Percentiles rank a stretch among this genome's conserved stretches.
Conservation (phyloP, 2,329 filamentous ascomycete genomes). For the Calonectria ilicicola region DNA sequence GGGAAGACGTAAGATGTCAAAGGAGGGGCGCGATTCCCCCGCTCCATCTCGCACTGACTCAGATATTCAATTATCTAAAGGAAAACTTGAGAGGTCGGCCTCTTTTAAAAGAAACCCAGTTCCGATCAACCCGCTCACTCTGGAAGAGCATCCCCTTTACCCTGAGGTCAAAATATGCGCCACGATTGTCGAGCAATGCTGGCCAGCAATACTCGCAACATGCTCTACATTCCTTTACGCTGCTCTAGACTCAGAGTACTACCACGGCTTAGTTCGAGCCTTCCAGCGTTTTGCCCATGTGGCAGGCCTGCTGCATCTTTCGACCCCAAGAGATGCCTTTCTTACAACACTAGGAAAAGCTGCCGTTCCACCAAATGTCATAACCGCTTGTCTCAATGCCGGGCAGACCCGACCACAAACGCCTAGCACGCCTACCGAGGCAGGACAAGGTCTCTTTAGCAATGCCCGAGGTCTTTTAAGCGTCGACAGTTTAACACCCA, state of each 20-base stretch:
- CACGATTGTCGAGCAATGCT: conserved; percentile 88
- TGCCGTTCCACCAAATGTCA: conserved; percentile 85
- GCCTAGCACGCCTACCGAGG: conserved; percentile 61
- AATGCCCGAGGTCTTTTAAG: conserved; percentile 80
- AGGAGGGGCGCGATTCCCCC: conserved; percentile 60
- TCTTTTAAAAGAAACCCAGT: conserved; percentile 82
- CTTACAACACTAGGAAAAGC: conserved; percentile 94
- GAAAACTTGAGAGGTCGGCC: conserved; percentile 67
- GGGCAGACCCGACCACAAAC: conserved; percentile 57
- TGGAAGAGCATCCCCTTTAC: conserved; percentile 79
- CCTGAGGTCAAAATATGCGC: conserved; percentile 82
- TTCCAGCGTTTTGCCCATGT: conserved; percentile 98
- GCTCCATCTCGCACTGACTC: conserved; percentile 51
- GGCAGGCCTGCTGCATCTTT: conserved; percentile 85
- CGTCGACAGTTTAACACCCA: conserved; percentile 76
- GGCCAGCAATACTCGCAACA: conserved; percentile 94
- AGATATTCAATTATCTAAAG: conserved; percentile 47
- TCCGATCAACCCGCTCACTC: conserved; percentile 83
- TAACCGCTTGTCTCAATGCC: conserved; percentile 69
- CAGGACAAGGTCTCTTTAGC: conserved; percentile 69
- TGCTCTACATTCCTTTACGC: conserved; percentile 97
- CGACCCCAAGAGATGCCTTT: conserved; percentile 92
- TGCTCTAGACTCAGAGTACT: conserved; percentile 91
- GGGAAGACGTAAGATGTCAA: conserved; percentile 61
- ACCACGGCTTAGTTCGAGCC: conserved; percentile 89